phyloP scores from a whole-genome alignment of 805 yeast genomes.

The Tetrapisispora arboricola region DNA sequence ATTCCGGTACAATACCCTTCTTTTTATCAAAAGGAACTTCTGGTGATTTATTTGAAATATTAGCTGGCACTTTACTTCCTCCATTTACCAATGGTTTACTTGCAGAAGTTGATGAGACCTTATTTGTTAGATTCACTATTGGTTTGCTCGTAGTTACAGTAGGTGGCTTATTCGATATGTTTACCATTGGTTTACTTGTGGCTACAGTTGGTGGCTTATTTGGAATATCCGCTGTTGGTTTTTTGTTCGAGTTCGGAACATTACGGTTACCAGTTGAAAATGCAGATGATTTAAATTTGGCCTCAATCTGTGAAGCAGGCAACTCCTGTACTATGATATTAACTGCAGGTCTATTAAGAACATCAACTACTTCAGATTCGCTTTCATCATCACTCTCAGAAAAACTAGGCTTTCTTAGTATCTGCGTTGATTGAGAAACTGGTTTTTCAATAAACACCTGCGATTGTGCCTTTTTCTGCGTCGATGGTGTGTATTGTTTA shows the following conservation, averaged over 20 bases:
- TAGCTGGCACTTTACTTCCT: not conserved
- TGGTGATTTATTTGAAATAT: not conserved
- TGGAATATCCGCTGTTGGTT: not conserved
- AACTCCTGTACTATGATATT: not conserved
- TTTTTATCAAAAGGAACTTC: not conserved
- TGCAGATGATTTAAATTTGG: too few relatives aligned
- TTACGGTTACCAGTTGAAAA: too few relatives aligned
- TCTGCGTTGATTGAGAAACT: not conserved
- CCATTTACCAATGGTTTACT: not conserved
- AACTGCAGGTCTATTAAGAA: not conserved
- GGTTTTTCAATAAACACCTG: not conserved
- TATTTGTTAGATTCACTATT: not conserved
- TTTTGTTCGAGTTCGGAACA: too few relatives aligned
- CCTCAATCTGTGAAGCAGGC: not conserved
- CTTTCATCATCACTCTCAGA: not conserved
- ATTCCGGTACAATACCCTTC: not conserved
- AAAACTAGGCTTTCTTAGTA: slow-evolving; percentile 2
- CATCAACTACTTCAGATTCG: not conserved
- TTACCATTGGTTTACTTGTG: not conserved
- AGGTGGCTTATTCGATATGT: not conserved
- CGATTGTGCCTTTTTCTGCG: slow-evolving; percentile 11
- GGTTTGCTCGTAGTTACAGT: not conserved
- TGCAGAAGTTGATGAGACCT: not conserved
- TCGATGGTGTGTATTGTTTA: slow-evolving; percentile 32
- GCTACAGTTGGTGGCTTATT: not conserved